Base-by-base conservation (phyloP, 805 yeast species). In the Starmerella stellata region DNA sequence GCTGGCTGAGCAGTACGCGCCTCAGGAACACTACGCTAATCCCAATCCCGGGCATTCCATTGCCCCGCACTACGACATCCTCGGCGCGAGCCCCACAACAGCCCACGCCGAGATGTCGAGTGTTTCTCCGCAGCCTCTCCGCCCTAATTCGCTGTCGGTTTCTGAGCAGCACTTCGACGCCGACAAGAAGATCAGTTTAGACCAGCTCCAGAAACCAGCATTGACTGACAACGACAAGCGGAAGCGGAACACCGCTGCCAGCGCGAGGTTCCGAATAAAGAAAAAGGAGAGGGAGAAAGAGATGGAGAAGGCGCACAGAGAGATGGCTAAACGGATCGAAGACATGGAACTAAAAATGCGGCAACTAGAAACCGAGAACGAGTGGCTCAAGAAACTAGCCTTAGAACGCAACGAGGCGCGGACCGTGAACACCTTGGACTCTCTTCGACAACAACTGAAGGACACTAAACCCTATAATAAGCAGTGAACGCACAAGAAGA, bases 221-320 rank as follows among this genome's bases (percentile, higher is more conserved):
- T 17, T 17, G 30, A 24, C 68, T 18, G 74, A 70, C 42, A 68
- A 66, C 34, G 90, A 78, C 52, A 87, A 81, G 60, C 69, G 93
- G 44, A 72, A 78, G 46, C 69, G 92, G 50, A 85, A 83, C 60
- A 83, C 95, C 0, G 94, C 90, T 1, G 96, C 98, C 1, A 74
- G 87, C 17, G 95, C 95, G 3, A 66, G 96, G 43, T 87, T 87
- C 65, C 69, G 98, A 46, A 71, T 82, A 54, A 82, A 81, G 68
- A 83, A 80, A 72, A 85, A 87, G 67, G 53, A 78, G 60, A 78
- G 81, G 57, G 95, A 87, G 60, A 90, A 79, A 60, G 87, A 85
- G 55, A 70, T 87, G 74, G 94, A 85, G 59, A 65, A 74, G 42
- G 72, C 68, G 42, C 68, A 85, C 16, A 70, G 71, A 49, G 85